Conservation (phyloP, 805 yeast species). For the Myxozyma geophila region DNA sequence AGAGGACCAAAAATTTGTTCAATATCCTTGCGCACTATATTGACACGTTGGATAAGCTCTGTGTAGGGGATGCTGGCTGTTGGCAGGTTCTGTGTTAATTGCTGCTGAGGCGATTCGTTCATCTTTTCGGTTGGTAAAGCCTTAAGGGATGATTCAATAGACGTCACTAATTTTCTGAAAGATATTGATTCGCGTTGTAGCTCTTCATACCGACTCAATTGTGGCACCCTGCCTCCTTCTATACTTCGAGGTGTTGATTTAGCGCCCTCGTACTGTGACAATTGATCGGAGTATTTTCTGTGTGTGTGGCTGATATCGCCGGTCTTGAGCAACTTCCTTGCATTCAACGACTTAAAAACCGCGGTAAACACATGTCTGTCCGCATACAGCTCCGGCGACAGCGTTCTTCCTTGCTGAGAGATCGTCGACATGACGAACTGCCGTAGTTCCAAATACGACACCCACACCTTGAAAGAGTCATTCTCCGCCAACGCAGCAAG, state of each 20-base stretch:
- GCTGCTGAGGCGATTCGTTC: neutral
- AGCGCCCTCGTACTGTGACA: neutral
- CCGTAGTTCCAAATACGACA: slow-evolving; percentile 18
- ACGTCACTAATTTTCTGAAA: no score
- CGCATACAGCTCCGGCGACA: slow-evolving; percentile 4
- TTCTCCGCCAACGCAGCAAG: slow-evolving; percentile 13
- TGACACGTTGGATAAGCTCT: slow-evolving; percentile 20
- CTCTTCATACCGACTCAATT: neutral
- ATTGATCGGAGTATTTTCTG: neutral
- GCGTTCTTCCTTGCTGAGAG: neutral
- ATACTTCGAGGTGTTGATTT: neutral
- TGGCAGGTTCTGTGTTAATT: neutral
- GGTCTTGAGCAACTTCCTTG: neutral
- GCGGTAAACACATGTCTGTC: slow-evolving; percentile 18
- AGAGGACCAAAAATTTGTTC: slow-evolving; percentile 25
- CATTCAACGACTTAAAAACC: slow-evolving; percentile 10
- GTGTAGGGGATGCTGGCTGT: neutral
- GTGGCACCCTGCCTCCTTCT: neutral
- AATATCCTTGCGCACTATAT: slow-evolving; percentile 22
- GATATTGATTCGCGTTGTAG: neutral
- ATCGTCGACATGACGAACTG: slow-evolving; percentile 2
- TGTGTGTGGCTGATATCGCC: neutral
- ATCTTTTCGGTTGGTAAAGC: neutral
- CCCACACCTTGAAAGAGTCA: slow-evolving; percentile 23
- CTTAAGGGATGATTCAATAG: no score